Evolutionary conservation across 495 filamentous ascomycete species (phyloP).

Genomic region (Penicillium cinerascens): DNA sequence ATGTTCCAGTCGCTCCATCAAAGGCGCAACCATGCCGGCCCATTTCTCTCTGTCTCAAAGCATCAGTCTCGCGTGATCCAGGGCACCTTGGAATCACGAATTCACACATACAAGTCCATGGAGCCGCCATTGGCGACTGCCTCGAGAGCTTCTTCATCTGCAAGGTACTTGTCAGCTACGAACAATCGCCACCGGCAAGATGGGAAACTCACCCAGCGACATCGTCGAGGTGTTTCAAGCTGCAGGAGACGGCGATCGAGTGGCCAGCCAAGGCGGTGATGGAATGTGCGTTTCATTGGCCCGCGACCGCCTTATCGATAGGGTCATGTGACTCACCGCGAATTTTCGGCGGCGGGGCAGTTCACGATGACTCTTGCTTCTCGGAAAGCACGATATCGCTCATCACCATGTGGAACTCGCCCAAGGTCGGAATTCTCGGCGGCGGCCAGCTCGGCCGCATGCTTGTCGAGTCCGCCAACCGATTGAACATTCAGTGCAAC

Average conservation of each 20-base stretch:
- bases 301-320: slow-evolving; percentile 23
- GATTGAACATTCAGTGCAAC: slow-evolving; percentile 74
- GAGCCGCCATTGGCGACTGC: slow-evolving; percentile 60
- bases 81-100: neutral
- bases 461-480: slow-evolving; percentile 89
- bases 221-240: slow-evolving; percentile 24
- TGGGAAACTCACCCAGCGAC: slow-evolving; percentile 34
- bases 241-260: slow-evolving; percentile 14
- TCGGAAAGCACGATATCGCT: neutral
- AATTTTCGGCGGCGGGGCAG: slow-evolving; percentile 37
- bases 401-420: slow-evolving; percentile 46
- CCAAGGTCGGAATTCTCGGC: slow-evolving; percentile 63
- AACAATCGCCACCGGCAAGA: neutral
- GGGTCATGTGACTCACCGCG: slow-evolving; percentile 26
- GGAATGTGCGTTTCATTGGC: slow-evolving; percentile 18
- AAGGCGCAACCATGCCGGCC: slow-evolving; percentile 47
- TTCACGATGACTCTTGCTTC: slow-evolving; percentile 15
- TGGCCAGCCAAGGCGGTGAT: slow-evolving; percentile 18
- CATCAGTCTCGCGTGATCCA: slow-evolving; percentile 25
- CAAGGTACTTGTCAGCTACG: slow-evolving; percentile 5
- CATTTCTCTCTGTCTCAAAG: slow-evolving; percentile 48
- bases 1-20: slow-evolving; percentile 52
- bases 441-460: slow-evolving; percentile 90
- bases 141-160: slow-evolving; percentile 62
- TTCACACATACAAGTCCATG: slow-evolving; percentile 61